Base-by-base conservation (phyloP, 805 yeast species). In the Wickerhamomyces rabaulensis region DNA sequence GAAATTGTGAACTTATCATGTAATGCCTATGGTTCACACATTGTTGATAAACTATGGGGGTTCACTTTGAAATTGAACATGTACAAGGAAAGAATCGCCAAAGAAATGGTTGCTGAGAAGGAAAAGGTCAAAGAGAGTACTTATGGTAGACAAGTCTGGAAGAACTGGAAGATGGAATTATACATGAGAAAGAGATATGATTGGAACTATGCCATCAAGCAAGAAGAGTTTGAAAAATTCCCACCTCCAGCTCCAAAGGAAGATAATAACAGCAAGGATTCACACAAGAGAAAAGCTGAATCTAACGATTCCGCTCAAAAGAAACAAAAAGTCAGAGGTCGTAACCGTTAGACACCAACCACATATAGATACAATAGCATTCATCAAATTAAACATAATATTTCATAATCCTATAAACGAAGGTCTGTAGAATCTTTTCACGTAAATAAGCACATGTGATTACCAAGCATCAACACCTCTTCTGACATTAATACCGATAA, bases 71-170 rank as follows among this genome's bases (percentile, higher is more conserved):
- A 82, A 47, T 72, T 91, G 60, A 88, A 88, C 48, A 79, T 84
- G 72, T 88, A 84, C 64, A 86, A 95, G 56, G 98, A 92, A 61
- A 76, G 92, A 54, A 76, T 92, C 50, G 97, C 95, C 0, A 74
- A 75, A 21, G 83, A 82, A 49, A 68, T 92, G 49, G 58, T 70
- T 23, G 74, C 70, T 16, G 76, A 82, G 39, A 76, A 82, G 36
- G 84, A 79, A 35, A 73, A 75, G 50, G 85, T 94, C 39, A 90
- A 94, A 68, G 88, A 83, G 50, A 87, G 96, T 60, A 77, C 72
- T 12, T 94, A 92, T 60, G 99, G 99, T 31, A 79, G 84, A 61
- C 75, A 81, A 56, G 98, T 94, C 2, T 94, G 97, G 98, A 87
- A 84, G 63, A 92, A 92, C 64, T 94, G 97, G 97, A 69, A 77